Evolutionary conservation across 495 filamentous ascomycete species (phyloP).

Genomic region (Neurospora africana): DNA sequence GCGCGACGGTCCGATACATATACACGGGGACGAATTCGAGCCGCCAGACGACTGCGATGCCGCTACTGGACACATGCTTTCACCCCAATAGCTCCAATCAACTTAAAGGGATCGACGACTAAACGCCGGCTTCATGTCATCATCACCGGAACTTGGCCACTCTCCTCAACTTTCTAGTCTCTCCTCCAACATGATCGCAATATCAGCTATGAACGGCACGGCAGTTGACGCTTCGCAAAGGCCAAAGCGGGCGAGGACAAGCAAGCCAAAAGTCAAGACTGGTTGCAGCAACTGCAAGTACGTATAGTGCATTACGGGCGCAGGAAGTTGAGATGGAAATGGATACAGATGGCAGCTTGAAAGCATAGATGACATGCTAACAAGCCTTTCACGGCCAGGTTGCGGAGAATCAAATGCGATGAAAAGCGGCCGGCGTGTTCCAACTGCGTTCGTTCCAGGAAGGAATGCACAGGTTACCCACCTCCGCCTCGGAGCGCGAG

Average conservation of each 20-base stretch:
- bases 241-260: constrained; percentile 30
- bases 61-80: not conserved
- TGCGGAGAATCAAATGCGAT: constrained; percentile 56
- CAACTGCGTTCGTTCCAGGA: constrained; percentile 44
- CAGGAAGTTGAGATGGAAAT: not conserved
- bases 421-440: constrained; percentile 49
- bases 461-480: constrained; percentile 41
- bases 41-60: not conserved
- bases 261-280: constrained; percentile 43
- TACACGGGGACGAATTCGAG: not conserved
- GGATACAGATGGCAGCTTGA: not conserved
- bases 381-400: constrained; percentile 25
- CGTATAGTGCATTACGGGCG: constrained; percentile 6
- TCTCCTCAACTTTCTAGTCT: not conserved
- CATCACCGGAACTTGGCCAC: not conserved
- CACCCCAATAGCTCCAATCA: not conserved
- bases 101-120: not conserved
- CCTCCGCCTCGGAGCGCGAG: constrained; percentile 33
- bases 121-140: not conserved
- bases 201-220: not conserved
- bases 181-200: not conserved
- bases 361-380: not conserved
- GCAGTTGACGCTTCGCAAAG: constrained; percentile 11
- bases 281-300: constrained; percentile 51
- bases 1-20: not conserved